Percentiles rank a stretch among this genome's conserved stretches.
phyloP scores from a whole-genome alignment of 805 yeast species.

The Saturnispora besseyi region DNA sequence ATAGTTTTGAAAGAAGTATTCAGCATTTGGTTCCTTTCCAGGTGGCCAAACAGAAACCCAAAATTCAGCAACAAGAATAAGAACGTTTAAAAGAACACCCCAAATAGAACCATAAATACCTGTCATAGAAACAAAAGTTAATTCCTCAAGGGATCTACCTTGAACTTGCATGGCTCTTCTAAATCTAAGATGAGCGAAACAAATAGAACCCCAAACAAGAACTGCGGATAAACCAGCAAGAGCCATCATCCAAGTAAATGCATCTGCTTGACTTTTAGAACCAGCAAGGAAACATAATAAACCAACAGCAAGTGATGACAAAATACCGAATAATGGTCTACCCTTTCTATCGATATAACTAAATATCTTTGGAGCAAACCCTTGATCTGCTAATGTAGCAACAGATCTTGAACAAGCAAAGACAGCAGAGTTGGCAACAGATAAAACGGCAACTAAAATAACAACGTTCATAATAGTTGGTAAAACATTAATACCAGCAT shows the following conservation, averaged over 20 bases:
- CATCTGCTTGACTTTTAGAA: slow-evolving; percentile 42
- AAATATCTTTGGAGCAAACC: slow-evolving; percentile 52
- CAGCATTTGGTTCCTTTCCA: slow-evolving; percentile 46
- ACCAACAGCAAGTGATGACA: slow-evolving; percentile 44
- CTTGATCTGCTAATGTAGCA: slow-evolving; percentile 61
- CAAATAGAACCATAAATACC: slow-evolving; percentile 62
- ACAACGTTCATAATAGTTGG: slow-evolving; percentile 72
- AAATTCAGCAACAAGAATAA: slow-evolving; percentile 68
- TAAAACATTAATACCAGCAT: slow-evolving; percentile 53
- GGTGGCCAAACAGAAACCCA: slow-evolving; percentile 76
- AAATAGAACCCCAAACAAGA: slow-evolving; percentile 72
- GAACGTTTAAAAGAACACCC: slow-evolving; percentile 48
- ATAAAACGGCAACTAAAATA: slow-evolving; percentile 60
- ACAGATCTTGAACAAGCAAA: slow-evolving; percentile 67
- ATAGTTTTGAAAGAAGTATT: slow-evolving; percentile 55
- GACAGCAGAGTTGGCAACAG: slow-evolving; percentile 70
- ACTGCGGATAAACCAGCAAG: slow-evolving; percentile 69
- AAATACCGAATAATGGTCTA: slow-evolving; percentile 65
- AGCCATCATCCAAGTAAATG: slow-evolving; percentile 72
- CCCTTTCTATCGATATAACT: slow-evolving; percentile 71
- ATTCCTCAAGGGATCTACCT: slow-evolving; percentile 61
- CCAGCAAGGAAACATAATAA: slow-evolving; percentile 57
- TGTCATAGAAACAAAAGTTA: slow-evolving; percentile 55
- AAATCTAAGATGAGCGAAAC: slow-evolving; percentile 60
- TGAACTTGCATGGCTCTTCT: slow-evolving; percentile 57